Evolutionary conservation across 2,329 filamentous ascomycete genomes (phyloP).

Genomic region (Pestalotiopsis sp.): DNA sequence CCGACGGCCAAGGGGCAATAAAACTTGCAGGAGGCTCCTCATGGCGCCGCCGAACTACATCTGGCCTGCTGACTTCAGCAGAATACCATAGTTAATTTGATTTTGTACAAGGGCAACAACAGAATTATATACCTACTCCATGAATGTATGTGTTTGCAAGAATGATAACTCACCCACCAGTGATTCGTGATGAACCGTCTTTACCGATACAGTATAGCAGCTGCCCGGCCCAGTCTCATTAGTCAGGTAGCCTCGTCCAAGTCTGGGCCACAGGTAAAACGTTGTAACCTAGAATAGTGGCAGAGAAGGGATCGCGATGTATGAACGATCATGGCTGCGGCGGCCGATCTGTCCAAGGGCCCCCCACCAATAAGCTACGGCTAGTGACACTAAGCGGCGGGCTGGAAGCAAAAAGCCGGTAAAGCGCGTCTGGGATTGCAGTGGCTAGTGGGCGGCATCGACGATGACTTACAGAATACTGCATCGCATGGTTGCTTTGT

Average conservation of each 20-base stretch:
- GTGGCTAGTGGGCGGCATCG: neutral
- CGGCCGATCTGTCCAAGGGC: neutral
- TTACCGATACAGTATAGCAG: neutral
- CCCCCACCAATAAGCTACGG: neutral
- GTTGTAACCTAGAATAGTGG: neutral
- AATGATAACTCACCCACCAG: neutral
- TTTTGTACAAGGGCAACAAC: conserved; percentile 6
- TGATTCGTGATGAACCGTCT: neutral
- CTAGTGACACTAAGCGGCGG: neutral
- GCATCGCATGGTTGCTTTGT: neutral
- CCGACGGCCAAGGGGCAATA: neutral
- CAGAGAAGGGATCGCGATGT: neutral
- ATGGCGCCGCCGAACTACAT: neutral
- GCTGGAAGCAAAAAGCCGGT: neutral
- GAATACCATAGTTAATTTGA: conserved; percentile 16
- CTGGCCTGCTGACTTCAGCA: conserved; percentile 17
- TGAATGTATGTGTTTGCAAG: neutral
- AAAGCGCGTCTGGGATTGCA: neutral
- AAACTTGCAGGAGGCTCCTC: neutral
- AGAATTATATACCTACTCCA: neutral
- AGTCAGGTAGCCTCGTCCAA: neutral
- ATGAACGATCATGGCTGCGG: neutral
- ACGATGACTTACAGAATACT: neutral
- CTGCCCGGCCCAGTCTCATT: neutral
- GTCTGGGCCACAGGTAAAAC: neutral